Evolutionary conservation across 176 grass and related monocot genomes (phyloP).

Genomic region (Oryza brachyantha): DNA sequence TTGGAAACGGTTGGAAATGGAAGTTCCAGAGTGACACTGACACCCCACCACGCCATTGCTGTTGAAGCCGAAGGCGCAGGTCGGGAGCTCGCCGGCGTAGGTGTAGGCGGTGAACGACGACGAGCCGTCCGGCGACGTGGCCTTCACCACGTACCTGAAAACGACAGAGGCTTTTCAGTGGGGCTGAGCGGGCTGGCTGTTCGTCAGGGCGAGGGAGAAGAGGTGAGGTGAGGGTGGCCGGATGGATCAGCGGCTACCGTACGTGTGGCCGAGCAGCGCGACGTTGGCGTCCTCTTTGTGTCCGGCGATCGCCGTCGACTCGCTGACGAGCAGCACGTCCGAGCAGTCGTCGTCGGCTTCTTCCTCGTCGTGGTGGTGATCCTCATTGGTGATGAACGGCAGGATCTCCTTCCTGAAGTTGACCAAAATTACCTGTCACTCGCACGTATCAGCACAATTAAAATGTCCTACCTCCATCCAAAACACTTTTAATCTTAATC

Average conservation of each 20-base stretch:
- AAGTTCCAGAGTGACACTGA: neutral
- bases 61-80: conserved; percentile 91
- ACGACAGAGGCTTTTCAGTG: no score
- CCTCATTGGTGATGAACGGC: conserved; percentile 47
- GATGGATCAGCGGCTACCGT: neutral
- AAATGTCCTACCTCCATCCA: no score
- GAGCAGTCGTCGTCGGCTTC: conserved; percentile 58
- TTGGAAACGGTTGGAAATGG: no score
- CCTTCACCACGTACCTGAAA: conserved; percentile 60
- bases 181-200: no score
- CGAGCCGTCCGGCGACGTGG: conserved; percentile 44
- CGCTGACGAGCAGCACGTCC: conserved; percentile 66
- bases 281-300: conserved; percentile 80
- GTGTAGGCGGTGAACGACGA: conserved; percentile 73
- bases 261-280: conserved; percentile 77
- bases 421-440: conserved; percentile 56
- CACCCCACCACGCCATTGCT: conserved; percentile 69
- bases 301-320: conserved; percentile 55
- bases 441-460: neutral
- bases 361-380: neutral
- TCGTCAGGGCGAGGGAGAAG: neutral
- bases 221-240: no score
- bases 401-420: conserved; percentile 87
- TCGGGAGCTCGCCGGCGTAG: conserved; percentile 80
- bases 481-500: no score